Evolutionary conservation across 2,329 filamentous ascomycete genomes (phyloP).

Genomic region (Penicillium sp.): DNA sequence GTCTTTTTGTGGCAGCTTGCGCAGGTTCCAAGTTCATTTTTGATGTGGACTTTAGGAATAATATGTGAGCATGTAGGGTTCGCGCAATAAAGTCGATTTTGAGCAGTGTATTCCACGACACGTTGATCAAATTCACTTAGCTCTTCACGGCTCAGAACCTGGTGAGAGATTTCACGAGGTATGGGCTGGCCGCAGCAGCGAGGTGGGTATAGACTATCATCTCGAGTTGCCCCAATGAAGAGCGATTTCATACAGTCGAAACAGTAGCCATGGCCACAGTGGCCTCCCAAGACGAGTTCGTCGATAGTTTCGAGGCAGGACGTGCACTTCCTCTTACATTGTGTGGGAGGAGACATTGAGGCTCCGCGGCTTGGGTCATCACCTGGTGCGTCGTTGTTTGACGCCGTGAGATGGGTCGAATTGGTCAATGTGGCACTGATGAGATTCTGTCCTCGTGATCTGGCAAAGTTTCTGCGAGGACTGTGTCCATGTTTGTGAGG

Average conservation of each 20-base stretch:
- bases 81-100: background rate
- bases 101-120: background rate
- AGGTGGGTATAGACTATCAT: background rate
- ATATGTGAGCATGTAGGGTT: background rate
- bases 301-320: background rate
- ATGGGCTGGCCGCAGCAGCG: background rate
- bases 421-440: too few species aligned
- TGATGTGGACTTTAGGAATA: background rate
- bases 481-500: too few species aligned
- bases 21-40: background rate
- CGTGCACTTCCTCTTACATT: background rate
- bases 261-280: background rate
- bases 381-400: too few species aligned
- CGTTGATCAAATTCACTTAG: background rate
- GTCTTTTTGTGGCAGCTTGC: background rate
- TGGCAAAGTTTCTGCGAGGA: too few species aligned
- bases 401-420: too few species aligned
- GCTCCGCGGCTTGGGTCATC: background rate
- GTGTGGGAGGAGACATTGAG: background rate
- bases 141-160: background rate
- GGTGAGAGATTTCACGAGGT: background rate
- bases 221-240: background rate
- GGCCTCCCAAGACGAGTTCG: background rate
- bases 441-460: too few species aligned
- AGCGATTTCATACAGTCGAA: background rate